Evolutionary conservation across 306 rosid species (phyloP).

Genomic region (Rosa rugosa): DNA sequence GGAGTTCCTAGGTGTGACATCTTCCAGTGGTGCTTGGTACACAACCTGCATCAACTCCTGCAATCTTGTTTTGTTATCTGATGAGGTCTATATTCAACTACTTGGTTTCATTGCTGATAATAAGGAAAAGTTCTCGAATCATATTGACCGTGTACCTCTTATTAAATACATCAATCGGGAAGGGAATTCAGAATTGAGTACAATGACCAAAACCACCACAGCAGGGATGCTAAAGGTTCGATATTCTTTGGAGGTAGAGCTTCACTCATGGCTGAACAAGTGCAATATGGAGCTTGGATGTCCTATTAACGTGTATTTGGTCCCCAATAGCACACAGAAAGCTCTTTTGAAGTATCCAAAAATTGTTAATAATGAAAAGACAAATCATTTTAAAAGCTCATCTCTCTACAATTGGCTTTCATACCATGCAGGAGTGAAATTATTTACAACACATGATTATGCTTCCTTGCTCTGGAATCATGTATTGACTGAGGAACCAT

Average conservation of each 20-base stretch:
- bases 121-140: background rate
- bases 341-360: background rate
- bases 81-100: slow-evolving; percentile 12
- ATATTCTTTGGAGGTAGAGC: background rate
- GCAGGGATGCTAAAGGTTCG: background rate
- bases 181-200: slow-evolving; percentile 6
- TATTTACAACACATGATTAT: background rate
- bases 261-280: slow-evolving; percentile 21
- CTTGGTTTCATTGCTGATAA: slow-evolving; percentile 14
- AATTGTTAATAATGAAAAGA: background rate
- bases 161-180: slow-evolving; percentile 12
- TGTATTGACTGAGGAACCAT: background rate
- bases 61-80: slow-evolving; percentile 8
- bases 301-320: background rate
- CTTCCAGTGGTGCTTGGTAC: background rate
- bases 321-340: slow-evolving; percentile 2
- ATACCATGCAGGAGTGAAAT: background rate
- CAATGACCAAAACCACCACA: background rate
- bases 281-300: slow-evolving; percentile 25
- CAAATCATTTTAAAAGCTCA: too few relatives aligned
- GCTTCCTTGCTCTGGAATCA: background rate
- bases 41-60: slow-evolving; percentile 6
- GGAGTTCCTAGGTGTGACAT: slow-evolving; percentile 9
- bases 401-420: slow-evolving; percentile 4
- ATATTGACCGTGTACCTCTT: background rate